Percentiles rank a stretch among this genome's conserved stretches.
Conservation (phyloP, 768 basidiomycete genomes). For the Psilocybe cyanescens region DNA sequence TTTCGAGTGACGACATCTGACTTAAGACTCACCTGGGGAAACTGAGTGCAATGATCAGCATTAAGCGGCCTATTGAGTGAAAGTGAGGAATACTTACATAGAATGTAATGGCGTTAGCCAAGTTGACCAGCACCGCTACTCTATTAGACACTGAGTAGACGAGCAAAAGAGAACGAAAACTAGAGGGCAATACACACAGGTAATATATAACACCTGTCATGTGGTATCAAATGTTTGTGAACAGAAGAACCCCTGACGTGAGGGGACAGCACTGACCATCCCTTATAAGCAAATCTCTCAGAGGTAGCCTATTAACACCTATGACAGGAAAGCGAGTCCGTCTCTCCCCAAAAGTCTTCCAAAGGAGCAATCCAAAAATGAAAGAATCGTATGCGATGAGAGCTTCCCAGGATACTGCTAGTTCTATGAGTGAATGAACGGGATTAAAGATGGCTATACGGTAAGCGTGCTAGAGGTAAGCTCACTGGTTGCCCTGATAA, state of each 20-base stretch:
- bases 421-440: neutral
- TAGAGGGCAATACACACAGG: neutral
- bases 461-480: neutral
- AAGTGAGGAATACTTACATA: no score
- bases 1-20: no score
- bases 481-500: neutral
- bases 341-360: neutral
- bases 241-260: no score
- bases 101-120: no score
- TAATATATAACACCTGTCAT: neutral
- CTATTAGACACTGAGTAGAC: no score
- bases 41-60: no score
- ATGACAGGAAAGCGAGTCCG: neutral
- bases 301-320: neutral
- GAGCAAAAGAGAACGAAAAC: no score
- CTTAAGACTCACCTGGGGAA: no score
- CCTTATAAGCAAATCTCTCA: neutral
- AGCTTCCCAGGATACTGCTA: conserved; percentile 1
- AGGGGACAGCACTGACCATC: neutral
- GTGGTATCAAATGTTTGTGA: no score
- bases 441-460: neutral
- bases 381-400: conserved; percentile 1
- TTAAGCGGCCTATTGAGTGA: no score
- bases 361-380: neutral
- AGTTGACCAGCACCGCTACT: no score